Percentiles rank a stretch among this genome's conserved stretches.
These are phyloP conservation scores for Eucalyptus decipiens DNA, from an alignment of 345 rosid species.

Conservation along the genomic window DNA sequence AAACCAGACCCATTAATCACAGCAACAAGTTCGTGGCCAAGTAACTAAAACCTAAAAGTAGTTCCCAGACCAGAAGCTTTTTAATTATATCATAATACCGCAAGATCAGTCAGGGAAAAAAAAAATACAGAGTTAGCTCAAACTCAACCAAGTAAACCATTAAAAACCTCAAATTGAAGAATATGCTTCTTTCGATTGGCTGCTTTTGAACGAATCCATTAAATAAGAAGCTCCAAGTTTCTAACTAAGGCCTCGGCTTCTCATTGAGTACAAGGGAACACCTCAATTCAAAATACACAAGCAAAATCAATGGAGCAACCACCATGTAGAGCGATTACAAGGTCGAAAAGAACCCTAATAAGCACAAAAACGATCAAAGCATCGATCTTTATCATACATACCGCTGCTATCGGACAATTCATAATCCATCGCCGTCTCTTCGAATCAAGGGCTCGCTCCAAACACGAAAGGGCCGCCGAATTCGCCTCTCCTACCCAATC, in stretches of 20 bases:
- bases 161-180: not conserved
- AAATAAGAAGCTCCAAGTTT: not conserved
- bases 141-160: not conserved
- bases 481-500: not conserved
- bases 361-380: not conserved
- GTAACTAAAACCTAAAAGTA: not conserved
- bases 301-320: not conserved
- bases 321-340: not conserved
- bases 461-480: not conserved
- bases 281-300: not conserved
- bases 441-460: not conserved
- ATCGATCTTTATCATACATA: not conserved
- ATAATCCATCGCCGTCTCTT: conserved; percentile 30
- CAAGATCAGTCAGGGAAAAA: not conserved
- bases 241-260: not conserved
- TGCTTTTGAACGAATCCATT: not conserved
- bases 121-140: not conserved
- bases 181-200: not conserved
- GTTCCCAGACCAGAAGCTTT: not conserved
- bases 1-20: not conserved
- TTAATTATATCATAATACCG: not conserved
- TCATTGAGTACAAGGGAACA: not conserved
- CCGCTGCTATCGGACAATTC: conserved; percentile 68
- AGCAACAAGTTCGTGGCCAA: not conserved
- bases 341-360: not conserved